Base-by-base conservation (phyloP, 2,329 filamentous ascomycete species). In the Coleophoma crateriformis region DNA sequence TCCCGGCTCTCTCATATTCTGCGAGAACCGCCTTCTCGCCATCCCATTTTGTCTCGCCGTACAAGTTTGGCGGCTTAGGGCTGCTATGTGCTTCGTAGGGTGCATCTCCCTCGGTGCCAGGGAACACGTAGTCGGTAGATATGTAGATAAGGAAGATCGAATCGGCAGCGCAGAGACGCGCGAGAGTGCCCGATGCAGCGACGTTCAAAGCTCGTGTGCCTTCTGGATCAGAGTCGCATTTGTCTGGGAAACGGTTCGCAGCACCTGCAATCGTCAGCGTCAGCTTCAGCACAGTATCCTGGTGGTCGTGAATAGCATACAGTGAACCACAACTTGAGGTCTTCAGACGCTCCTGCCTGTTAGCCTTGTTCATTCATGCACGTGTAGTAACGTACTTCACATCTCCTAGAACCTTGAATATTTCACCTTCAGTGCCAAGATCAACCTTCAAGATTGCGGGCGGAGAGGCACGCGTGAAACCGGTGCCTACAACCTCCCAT, bases 201-300 rank as follows among this genome's bases (percentile, higher is more conserved):
- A 92, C 81, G 62, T 95, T 95, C 60, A 95, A 74, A 15, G 77
- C 77, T 52, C 78, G 79, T 3, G 90, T 88, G 48, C 82, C 87
- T 51, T 84, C 79, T 3, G 90, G 90, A 65, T 96, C 82, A 56
- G 81, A 78, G 60, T 90, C 86, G 62, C 90, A 92, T 64, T 87
- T 86, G 68, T 96, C 90, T 2, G 91, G 90, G 61, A 86, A 95
- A 54, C 89, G 83, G 67, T 95, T 91, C 42, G 90, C 90, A 38
- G 90, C 91, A 64, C 87, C 87, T 91, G 48, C 13, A 45, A 27
- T 7, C 3, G 34, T 57, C 39, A 57, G 7, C 3, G 34, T 57
- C 39, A 57, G 55, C 35, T 6, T 20, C 10, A 33, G 17, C 17
- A 13, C 27, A 15, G 10, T 37, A n/a, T 12, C 22, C 10, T 17